Evolutionary conservation across 208 protist species (phyloP).

Genomic region (Zelonia costaricensis): DNA sequence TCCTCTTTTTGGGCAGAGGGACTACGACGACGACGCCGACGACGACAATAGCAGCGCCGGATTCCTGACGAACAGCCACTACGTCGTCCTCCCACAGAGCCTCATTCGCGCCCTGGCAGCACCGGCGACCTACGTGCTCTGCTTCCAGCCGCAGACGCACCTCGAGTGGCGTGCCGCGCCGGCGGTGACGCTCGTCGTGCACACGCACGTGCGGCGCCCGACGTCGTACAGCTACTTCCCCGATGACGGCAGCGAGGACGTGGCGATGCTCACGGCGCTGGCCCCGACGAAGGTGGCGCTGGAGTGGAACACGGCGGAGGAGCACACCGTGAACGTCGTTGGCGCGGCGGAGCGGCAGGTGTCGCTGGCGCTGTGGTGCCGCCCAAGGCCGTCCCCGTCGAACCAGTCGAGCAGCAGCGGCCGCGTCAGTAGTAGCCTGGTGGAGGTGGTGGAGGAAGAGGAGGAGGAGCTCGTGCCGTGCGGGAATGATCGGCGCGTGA

Average conservation of each 20-base stretch:
- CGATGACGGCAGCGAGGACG: constrained; percentile 61
- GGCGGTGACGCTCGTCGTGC: constrained; percentile 40
- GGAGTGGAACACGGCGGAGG: constrained; percentile 41
- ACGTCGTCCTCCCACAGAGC: constrained; percentile 52
- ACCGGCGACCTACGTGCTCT: constrained; percentile 50
- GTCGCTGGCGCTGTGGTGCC: constrained; percentile 56
- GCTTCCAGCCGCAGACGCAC: constrained; percentile 60
- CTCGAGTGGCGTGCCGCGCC: constrained; percentile 49
- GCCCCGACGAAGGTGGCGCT: constrained; percentile 69
- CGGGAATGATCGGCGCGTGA: constrained; percentile 51
- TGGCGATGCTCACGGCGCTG: constrained; percentile 42
- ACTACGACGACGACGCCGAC: constrained; percentile 7
- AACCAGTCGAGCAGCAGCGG: background rate
- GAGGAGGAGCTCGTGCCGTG: constrained; percentile 43
- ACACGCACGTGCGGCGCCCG: constrained; percentile 40
- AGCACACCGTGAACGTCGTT: constrained; percentile 56
- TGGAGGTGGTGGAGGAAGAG: constrained; percentile 3
- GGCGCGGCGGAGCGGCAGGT: constrained; percentile 54
- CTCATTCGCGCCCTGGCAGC: constrained; percentile 45
- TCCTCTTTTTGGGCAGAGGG: constrained; percentile 39
- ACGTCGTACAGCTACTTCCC: constrained; percentile 64
- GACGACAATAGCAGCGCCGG: constrained; percentile 12
- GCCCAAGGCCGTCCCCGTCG: background rate
- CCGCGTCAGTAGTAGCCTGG: constrained; percentile 2
- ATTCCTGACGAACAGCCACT: constrained; percentile 21